phyloP scores from a whole-genome alignment of 116 monocot species.

The Trichopus zeylanicus region DNA sequence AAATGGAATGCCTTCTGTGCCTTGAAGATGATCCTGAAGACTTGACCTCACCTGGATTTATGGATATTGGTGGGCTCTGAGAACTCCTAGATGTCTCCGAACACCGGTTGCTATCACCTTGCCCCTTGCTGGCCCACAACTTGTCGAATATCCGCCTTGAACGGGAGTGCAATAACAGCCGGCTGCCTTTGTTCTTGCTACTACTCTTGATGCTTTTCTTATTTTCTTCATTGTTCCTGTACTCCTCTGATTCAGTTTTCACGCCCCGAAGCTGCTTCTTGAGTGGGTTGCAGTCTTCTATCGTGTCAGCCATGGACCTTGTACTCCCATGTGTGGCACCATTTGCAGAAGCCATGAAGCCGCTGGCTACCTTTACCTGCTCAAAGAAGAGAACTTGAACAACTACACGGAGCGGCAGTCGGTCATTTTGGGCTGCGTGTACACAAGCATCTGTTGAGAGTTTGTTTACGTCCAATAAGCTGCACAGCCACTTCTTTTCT shows the following conservation, averaged over 20 bases:
- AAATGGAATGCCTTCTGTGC: conserved; percentile 73
- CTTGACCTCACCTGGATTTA: conserved; percentile 36
- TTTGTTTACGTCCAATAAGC: conserved; percentile 65
- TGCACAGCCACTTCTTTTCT: conserved; percentile 67
- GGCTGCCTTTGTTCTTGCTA: conserved; percentile 19
- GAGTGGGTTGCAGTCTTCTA: conserved; percentile 17
- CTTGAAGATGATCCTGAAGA: conserved; percentile 46
- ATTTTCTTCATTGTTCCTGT: conserved; percentile 7
- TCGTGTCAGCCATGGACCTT: conserved; percentile 11
- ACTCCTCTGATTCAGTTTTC: conserved; percentile 14
- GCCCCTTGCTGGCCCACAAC: conserved; percentile 50
- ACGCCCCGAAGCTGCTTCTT: conserved; percentile 25
- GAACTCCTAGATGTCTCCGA: conserved; percentile 81
- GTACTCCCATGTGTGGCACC: conserved; percentile 14
- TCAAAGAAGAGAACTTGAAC: conserved; percentile 93
- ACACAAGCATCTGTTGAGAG: conserved; percentile 67
- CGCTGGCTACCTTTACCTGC: conserved; percentile 23
- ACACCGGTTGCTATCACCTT: conserved; percentile 30
- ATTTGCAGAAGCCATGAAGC: not conserved
- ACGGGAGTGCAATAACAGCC: conserved; percentile 39
- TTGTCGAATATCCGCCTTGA: conserved; percentile 84
- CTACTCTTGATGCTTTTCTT: conserved; percentile 10
- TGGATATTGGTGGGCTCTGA: conserved; percentile 59
- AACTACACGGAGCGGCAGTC: conserved; percentile 64
- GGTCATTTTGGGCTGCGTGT: conserved; percentile 78